A percentile compares a stretch with the other conserved stretches of the same genome.
Conservation (phyloP, 345 rosid genomes). For the Combretum micranthum region DNA sequence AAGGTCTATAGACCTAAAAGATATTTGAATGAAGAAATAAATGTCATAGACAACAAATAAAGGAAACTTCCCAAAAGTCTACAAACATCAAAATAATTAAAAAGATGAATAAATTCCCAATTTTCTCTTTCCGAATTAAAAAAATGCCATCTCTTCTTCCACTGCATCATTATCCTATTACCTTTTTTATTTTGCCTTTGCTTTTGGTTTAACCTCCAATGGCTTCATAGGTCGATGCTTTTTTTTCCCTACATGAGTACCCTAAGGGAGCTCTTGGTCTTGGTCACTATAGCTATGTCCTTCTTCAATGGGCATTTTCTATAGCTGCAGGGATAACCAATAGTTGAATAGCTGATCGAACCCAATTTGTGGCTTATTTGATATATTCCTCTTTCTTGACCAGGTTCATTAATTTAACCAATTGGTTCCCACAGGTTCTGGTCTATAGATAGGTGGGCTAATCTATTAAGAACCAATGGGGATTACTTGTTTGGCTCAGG, state of each 20-base stretch:
- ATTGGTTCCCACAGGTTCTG: slow-evolving; percentile 73
- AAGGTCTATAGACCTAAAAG: too few species aligned
- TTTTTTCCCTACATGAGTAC: slow-evolving; percentile 41
- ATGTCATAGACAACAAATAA: too few species aligned
- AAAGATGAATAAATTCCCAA: too few species aligned
- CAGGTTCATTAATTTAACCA: slow-evolving; percentile 71
- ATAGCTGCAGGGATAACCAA: slow-evolving; percentile 77
- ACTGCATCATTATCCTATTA: too few species aligned
- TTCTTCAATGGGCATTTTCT: slow-evolving; percentile 78
- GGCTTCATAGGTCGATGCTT: slow-evolving; percentile 62
- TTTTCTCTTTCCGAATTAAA: too few species aligned
- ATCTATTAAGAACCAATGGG: slow-evolving; percentile 17
- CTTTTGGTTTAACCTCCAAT: slow-evolving; percentile 68
- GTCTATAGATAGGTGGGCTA: slow-evolving; percentile 71
- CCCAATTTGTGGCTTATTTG: slow-evolving; percentile 71
- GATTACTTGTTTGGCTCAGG: slow-evolving; percentile 44
- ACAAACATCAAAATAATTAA: too few species aligned
- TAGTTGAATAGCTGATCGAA: slow-evolving; percentile 76
- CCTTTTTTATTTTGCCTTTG: slow-evolving; percentile 71
- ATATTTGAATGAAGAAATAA: too few species aligned
- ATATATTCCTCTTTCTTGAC: slow-evolving; percentile 63
- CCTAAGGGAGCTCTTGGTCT: slow-evolving; percentile 11
- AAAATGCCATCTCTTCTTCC: too few species aligned
- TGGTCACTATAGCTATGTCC: slow-evolving; percentile 51
- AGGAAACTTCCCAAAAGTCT: too few species aligned